phyloP scores from a whole-genome alignment of 345 rosid species.

The Mallotus nudiflorus region DNA sequence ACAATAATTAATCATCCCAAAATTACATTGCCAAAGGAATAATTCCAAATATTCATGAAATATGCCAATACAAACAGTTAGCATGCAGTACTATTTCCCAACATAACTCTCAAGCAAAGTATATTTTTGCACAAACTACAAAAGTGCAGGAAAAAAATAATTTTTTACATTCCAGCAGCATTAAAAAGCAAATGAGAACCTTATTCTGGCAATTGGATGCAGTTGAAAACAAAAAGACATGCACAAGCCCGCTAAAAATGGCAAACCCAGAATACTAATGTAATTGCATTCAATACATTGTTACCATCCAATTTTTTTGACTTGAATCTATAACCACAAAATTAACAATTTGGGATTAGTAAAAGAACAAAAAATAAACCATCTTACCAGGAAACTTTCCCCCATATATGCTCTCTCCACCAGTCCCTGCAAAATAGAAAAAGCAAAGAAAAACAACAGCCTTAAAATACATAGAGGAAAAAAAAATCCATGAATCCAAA shows the following conservation, averaged over 20 bases:
- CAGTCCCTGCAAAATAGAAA: slow-evolving; percentile 54
- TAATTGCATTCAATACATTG: not conserved
- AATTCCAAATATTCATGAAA: not conserved
- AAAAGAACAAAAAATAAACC: not conserved
- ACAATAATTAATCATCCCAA: slow-evolving; percentile 20
- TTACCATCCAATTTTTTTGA: not conserved
- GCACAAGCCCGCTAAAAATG: not conserved
- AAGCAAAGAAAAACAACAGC: slow-evolving; percentile 10
- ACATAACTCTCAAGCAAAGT: not conserved
- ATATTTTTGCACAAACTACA: not conserved
- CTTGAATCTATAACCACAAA: not conserved
- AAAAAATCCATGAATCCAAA: not conserved
- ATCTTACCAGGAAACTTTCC: slow-evolving; percentile 85
- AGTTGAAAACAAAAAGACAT: not conserved
- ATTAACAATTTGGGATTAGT: not conserved
- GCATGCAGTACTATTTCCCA: not conserved
- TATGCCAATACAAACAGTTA: not conserved
- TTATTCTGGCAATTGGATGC: not conserved
- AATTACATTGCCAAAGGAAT: not conserved
- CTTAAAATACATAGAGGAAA: not conserved
- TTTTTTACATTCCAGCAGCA: not conserved
- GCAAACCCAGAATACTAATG: not conserved
- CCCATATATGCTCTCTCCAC: slow-evolving; percentile 91
- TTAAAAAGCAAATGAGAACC: not conserved
- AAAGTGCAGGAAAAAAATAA: not conserved